These are phyloP conservation scores for Rugonectria rugulosa DNA, from an alignment of 2,329 filamentous ascomycete species.

Conservation along the genomic window DNA sequence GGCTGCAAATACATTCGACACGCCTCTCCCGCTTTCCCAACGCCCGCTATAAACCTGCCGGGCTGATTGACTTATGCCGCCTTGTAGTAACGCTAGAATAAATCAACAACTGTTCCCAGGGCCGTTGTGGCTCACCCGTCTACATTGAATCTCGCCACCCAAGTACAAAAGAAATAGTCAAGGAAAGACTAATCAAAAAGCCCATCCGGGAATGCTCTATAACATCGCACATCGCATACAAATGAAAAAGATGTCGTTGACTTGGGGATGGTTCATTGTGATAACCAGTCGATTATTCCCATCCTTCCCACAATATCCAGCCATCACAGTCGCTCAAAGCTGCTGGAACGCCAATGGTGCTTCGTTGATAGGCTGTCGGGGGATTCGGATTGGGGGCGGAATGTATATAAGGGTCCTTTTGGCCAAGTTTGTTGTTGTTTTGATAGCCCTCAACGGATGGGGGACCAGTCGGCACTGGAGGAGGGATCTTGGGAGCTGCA, in stretches of 20 bases:
- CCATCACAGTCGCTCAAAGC: conserved; percentile 41
- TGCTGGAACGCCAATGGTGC: conserved; percentile 37
- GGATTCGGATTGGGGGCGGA: conserved; percentile 37
- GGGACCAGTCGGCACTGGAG: conserved; percentile 2
- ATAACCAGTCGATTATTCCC: conserved; percentile 42
- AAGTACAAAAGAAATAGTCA: conserved; percentile 14
- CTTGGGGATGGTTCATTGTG: not conserved
- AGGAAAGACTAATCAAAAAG: conserved; percentile 18
- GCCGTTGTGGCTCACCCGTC: conserved; percentile 27
- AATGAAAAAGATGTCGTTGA: conserved; percentile 9
- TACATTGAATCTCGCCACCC: conserved; percentile 20
- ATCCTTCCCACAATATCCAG: conserved; percentile 52
- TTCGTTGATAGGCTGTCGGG: conserved; percentile 43
- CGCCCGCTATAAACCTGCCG: conserved; percentile 33
- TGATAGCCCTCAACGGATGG: conserved; percentile 27
- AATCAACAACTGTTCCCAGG: conserved; percentile 19
- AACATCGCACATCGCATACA: not conserved
- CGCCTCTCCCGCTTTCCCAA: conserved; percentile 21
- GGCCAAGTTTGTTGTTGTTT: no score
- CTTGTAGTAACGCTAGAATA: not conserved
- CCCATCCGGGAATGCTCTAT: no score
- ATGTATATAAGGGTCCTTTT: conserved; percentile 40
- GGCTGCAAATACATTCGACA: not conserved
- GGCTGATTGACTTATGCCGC: conserved; percentile 6
- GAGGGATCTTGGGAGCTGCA: conserved; percentile 11